These are phyloP conservation scores for Fusarium pseudograminearum DNA, from an alignment of 2,329 filamentous ascomycete genomes.

Conservation along the genomic window DNA sequence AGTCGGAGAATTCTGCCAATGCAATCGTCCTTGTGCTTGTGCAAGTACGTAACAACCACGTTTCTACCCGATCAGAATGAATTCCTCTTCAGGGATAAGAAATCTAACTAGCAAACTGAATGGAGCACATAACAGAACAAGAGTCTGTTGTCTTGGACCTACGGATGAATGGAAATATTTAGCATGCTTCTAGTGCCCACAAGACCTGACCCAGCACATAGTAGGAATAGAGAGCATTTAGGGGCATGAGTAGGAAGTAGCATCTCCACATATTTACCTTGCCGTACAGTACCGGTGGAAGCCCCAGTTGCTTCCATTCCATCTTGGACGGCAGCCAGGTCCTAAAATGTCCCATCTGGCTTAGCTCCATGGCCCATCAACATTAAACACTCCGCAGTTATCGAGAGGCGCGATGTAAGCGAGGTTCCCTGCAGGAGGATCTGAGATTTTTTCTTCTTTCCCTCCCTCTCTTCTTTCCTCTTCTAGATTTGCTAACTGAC, in stretches of 20 bases:
- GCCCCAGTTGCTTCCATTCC: conserved; percentile 26
- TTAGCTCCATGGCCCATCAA: conserved; percentile 26
- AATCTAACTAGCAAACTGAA: not conserved
- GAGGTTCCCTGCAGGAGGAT: conserved; percentile 20
- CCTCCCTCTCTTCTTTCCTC: not conserved
- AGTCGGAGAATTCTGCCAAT: conserved; percentile 47
- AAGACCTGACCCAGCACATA: not conserved
- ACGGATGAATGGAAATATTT: conserved; percentile 7
- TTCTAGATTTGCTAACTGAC: not conserved
- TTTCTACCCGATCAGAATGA: conserved; percentile 25
- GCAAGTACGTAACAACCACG: conserved; percentile 31
- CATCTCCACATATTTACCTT: conserved; percentile 7
- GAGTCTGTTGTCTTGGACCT: not conserved
- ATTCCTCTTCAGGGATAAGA: not conserved
- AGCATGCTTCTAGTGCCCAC: conserved; percentile 1
- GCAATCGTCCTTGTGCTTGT: conserved; percentile 40
- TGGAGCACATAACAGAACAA: not conserved
- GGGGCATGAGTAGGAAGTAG: not conserved
- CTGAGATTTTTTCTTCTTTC: conserved; percentile 15
- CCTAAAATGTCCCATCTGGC: conserved; percentile 25
- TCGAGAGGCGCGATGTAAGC: conserved; percentile 9
- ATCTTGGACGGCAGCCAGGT: conserved; percentile 24
- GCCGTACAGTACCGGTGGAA: conserved; percentile 22
- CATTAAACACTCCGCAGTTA: conserved; percentile 24
- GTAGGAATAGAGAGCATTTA: not conserved